Conservation (phyloP, 2,329 filamentous ascomycete species). For the Diaporthe ampelina region DNA sequence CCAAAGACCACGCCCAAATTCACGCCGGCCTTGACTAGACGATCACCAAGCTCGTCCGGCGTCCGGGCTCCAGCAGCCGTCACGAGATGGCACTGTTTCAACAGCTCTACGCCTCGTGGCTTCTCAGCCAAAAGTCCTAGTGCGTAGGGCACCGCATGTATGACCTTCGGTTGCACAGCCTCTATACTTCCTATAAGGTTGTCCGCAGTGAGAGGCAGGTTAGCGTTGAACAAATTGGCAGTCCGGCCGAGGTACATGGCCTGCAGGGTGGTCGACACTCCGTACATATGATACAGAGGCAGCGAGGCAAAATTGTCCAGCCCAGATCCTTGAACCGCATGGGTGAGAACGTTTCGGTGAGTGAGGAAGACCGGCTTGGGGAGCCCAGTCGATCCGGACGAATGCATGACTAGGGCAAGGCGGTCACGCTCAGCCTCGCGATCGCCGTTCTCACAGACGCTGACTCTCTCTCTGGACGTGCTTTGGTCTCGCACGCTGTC, state of each 20-base stretch:
- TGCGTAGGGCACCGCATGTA: conserved; percentile 57
- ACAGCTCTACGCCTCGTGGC: conserved; percentile 51
- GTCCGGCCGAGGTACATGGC: conserved; percentile 59
- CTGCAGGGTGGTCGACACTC: conserved; percentile 56
- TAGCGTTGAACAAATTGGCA: conserved; percentile 57
- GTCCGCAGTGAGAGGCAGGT: conserved; percentile 55
- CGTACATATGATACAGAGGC: conserved; percentile 60
- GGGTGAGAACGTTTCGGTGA: conserved; percentile 55
- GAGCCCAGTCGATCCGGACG: conserved; percentile 62
- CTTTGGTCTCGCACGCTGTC: no score
- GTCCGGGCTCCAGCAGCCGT: conserved; percentile 57
- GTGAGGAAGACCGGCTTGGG: conserved; percentile 61
- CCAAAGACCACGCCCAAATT: conserved; percentile 56
- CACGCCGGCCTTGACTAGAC: conserved; percentile 53
- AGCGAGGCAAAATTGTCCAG: conserved; percentile 58
- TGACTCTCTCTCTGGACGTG: no score
- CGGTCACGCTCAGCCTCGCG: conserved; percentile 48
- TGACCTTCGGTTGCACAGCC: conserved; percentile 54
- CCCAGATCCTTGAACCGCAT: conserved; percentile 50
- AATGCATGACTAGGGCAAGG: conserved; percentile 59
- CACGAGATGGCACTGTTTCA: conserved; percentile 55
- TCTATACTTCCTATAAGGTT: conserved; percentile 53
- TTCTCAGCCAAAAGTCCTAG: conserved; percentile 56
- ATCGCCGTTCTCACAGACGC: neutral
- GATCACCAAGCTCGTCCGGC: conserved; percentile 57